Evolutionary conservation across 176 grass and related monocot species (phyloP).

Genomic region (Thalia dealbata): DNA sequence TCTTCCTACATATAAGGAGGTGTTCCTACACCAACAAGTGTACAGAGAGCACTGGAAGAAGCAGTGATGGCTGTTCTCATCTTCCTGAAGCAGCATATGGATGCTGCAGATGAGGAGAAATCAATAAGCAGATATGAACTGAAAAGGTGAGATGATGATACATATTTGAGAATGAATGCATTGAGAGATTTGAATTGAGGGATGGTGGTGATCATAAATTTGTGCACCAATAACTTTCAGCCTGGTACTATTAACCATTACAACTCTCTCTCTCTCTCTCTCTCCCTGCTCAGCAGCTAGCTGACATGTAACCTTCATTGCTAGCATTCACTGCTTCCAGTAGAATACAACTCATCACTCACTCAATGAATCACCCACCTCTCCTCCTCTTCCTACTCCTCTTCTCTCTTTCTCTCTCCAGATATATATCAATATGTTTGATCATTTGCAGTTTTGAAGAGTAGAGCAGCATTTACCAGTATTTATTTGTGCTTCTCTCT

Average conservation of each 20-base stretch:
- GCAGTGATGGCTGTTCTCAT: too few species aligned
- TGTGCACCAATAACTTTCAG: neutral
- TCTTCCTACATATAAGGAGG: too few species aligned
- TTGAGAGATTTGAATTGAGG: neutral
- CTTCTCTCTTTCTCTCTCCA: too few species aligned
- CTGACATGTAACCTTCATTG: slow-evolving; percentile 3
- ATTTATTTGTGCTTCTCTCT: neutral
- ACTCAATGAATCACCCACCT: neutral
- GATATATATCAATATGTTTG: neutral
- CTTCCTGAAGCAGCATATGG: too few species aligned
- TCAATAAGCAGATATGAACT: too few species aligned
- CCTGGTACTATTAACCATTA: slow-evolving; percentile 1
- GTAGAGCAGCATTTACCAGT: neutral
- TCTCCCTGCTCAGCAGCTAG: neutral
- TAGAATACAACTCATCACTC: slow-evolving; percentile 1
- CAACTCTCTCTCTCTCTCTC: neutral
- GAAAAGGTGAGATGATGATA: too few species aligned
- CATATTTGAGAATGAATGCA: too few species aligned
- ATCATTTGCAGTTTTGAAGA: neutral
- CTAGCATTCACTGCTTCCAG: neutral
- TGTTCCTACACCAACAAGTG: too few species aligned
- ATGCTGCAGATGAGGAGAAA: too few species aligned
- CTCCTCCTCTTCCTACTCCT: too few species aligned
- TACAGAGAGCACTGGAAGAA: too few species aligned
- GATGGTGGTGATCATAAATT: neutral